Base-by-base conservation (phyloP, 1,139 yeast genomes). In the Suhomyces panamericanus region DNA sequence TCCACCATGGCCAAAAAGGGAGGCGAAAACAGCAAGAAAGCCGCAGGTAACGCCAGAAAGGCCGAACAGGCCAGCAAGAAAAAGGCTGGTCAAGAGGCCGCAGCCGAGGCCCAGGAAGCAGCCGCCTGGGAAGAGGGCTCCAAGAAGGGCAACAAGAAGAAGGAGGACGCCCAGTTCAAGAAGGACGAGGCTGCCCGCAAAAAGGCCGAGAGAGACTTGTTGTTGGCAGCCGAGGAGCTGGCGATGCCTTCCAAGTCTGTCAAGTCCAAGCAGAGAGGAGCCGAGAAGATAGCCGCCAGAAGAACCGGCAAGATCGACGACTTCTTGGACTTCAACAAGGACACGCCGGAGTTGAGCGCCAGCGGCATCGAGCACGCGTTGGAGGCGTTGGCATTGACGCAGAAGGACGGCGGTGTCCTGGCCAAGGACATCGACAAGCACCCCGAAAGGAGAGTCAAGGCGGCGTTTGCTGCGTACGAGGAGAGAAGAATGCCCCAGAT, bases 401-500 rank as follows among this genome's bases (percentile, higher is more conserved):
- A 73, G 39, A 75, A 70, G 46, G 79, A 74, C 41, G 81, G 77
- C 35, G 85, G 82, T 41, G 77, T 81, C 35, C 65, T 68, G 34
- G 70, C 75, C 51, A 85, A 82, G 59, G 88, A 83, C 47, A 71
- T 87, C 46, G 96, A 87, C 53, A 83, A 89, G 63, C 96, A 87
- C 56, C 96, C 96, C 9, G 96, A 87, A 69, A 78, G 95, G 66
- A 78, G 96, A 62, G 87, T 84, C 64, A 88, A 87, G 70, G 90
- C 95, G 14, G 96, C 96, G 0, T 74, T 74, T 50, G 75, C 80
- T 11, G 90, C 87, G 0, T 87, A 66, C 57, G 90, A 87, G 58
- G 93, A 84, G 51, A 70, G 74, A 47, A 77, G 95, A 57, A 63
- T 85, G 41, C 95, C 95, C 8, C 89, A 85, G 58, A 53, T 85